phyloP scores from a whole-genome alignment of 441 rosid species.

The Erodium chrysanthum region DNA sequence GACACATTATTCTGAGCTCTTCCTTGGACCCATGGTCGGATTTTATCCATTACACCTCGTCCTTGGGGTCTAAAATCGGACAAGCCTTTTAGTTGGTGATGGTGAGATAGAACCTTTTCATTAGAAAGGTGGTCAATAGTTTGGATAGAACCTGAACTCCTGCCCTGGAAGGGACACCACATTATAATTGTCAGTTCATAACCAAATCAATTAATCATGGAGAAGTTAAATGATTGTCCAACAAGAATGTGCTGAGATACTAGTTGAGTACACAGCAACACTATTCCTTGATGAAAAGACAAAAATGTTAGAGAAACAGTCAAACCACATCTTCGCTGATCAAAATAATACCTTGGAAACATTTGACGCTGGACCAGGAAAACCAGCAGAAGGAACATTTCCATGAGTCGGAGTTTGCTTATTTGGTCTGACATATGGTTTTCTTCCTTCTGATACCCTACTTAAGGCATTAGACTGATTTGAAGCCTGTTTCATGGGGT shows the following conservation, averaged over 20 bases:
- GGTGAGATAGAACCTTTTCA: slow-evolving; percentile 37
- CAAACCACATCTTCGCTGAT: background rate
- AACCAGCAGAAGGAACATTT: slow-evolving; percentile 34
- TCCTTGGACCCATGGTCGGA: slow-evolving; percentile 36
- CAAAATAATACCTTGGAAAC: slow-evolving; percentile 36
- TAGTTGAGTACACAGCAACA: too few species aligned
- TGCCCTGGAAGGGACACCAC: slow-evolving; percentile 36
- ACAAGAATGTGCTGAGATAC: background rate
- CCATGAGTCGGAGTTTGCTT: slow-evolving; percentile 32
- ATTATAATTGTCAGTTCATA: background rate
- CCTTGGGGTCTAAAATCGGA: slow-evolving; percentile 35
- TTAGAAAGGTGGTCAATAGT: slow-evolving; percentile 31
- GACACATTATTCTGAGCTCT: slow-evolving; percentile 28
- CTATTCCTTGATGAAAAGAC: too few species aligned
- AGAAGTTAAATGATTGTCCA: background rate
- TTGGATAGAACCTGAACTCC: slow-evolving; percentile 40
- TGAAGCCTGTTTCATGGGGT: slow-evolving; percentile 33
- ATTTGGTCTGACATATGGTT: slow-evolving; percentile 36
- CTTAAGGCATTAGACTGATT: slow-evolving; percentile 33
- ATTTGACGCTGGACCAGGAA: slow-evolving; percentile 28
- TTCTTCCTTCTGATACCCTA: slow-evolving; percentile 34
- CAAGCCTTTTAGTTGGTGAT: slow-evolving; percentile 39
- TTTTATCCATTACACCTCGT: slow-evolving; percentile 31
- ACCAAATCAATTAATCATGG: background rate
- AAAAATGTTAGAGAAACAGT: background rate